Base-by-base conservation (phyloP, 805 yeast genomes). In the Candida vartiovaarae region DNA sequence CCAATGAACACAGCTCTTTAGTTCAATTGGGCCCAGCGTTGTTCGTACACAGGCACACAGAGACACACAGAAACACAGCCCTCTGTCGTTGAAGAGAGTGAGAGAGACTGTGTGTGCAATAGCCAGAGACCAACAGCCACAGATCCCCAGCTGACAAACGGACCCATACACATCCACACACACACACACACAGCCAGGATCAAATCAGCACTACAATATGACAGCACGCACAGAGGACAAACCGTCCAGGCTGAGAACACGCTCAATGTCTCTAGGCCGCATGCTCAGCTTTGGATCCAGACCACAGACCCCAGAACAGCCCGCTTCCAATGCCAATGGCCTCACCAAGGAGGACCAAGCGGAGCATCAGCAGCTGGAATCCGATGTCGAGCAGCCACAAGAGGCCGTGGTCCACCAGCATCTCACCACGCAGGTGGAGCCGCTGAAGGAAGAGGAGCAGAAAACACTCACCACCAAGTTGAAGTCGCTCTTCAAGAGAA, bases 241-340 rank as follows among this genome's bases (percentile, higher is more conserved):
- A 23, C 39, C 57, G 3, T 46, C 56, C 5, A 59, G 57, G 34
- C 53, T 67, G 11, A 52, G 74, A 46, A 59, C 70, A 4, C 54
- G 75, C 41, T 69, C 75, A 9, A 60, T 67, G 46, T 70, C 75
- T 1, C 53, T 71, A 20, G 64, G 69, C 3, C 62, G 66, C 41
- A 51, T 71, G 15, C 64, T 71, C 47, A 62, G 60, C 39, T 68
- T 70, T 50, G 71, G 67, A 2, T 36, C 49, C 20, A 43, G 47
- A 27, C 42, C 46, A 4, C 46, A 42, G 32, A 41, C 52, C 6
- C 47, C 50, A 15, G 43, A 30, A 31, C 37, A 28, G 24, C 28
- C 35, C 29, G 23, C 28, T 34, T 10, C 34, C n/a, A n/a, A 10
- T 25, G 31, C 8, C 37, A 31, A 7, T 28, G 20, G 3, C 27